Conservation (phyloP, 805 yeast genomes). For the Nakazawaea populi region DNA sequence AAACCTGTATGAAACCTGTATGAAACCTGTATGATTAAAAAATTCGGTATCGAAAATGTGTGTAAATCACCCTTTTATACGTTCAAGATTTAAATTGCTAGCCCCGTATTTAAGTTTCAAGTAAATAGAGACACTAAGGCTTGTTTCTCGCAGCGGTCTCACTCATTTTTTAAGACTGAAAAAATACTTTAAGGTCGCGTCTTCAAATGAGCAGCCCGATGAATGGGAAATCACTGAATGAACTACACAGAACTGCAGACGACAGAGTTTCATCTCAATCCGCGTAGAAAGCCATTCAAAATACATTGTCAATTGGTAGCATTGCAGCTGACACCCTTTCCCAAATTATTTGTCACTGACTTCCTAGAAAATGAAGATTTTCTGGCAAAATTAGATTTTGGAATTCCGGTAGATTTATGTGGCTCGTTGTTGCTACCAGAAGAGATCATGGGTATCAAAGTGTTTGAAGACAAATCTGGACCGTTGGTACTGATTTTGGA, state of each 20-base stretch:
- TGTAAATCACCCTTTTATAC: no score
- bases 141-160: no score
- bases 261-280: not conserved
- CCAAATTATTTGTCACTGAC: constrained; percentile 8
- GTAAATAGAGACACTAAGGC: no score
- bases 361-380: constrained; percentile 1
- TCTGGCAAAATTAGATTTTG: constrained; percentile 6
- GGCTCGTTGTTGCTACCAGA: not conserved
- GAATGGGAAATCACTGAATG: not conserved
- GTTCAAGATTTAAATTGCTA: no score
- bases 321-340: not conserved
- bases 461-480: constrained; percentile 1
- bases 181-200: not conserved
- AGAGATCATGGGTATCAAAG: constrained; percentile 6
- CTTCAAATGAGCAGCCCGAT: not conserved
- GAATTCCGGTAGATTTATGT: constrained; percentile 1
- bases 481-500: not conserved
- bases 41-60: no score
- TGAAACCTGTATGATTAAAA: no score
- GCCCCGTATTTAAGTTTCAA: no score
- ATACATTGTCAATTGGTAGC: constrained; percentile 6
- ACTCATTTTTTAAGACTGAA: not conserved
- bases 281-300: not conserved
- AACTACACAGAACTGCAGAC: constrained; percentile 2
- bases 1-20: no score